Conservation (phyloP, 1,284 basidiomycete species). For the Termitomyces sp. region DNA sequence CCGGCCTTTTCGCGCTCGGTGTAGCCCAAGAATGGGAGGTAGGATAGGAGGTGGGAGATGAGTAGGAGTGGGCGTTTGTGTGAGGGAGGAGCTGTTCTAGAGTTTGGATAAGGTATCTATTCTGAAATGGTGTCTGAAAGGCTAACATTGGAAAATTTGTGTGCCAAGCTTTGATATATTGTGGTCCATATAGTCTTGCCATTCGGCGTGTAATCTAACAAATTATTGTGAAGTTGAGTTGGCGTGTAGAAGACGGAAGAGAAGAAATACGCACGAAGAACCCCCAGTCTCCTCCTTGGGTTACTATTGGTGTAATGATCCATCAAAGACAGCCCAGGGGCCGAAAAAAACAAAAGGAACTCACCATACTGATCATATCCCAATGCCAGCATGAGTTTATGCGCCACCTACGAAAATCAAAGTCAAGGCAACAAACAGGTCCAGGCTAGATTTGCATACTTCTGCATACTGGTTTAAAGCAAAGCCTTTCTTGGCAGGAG, state of each 20-base stretch:
- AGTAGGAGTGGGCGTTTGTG: conserved; percentile 23
- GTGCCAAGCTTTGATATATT: conserved; percentile 37
- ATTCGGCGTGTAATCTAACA: conserved; percentile 36
- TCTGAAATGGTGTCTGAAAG: not conserved
- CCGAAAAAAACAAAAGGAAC: conserved; percentile 5
- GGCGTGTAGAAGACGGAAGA: not conserved
- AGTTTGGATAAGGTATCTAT: not conserved
- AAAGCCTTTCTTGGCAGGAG: conserved; percentile 27
- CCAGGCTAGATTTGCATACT: conserved; percentile 16
- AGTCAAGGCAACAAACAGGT: not conserved
- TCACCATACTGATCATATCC: conserved; percentile 51
- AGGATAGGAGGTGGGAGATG: conserved; percentile 20
- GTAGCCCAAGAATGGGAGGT: conserved; percentile 8
- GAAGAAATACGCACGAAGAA: conserved; percentile 22
- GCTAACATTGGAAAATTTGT: conserved; percentile 34
- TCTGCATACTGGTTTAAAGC: conserved; percentile 30
- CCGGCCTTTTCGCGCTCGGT: conserved; percentile 33
- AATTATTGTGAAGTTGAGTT: not conserved
- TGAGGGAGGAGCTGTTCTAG: conserved; percentile 17
- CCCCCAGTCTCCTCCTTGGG: conserved; percentile 27
- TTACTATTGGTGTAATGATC: conserved; percentile 32
- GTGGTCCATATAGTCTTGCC: conserved; percentile 15
- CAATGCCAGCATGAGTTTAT: conserved; percentile 49
- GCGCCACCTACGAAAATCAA: conserved; percentile 27
- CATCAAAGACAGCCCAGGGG: not conserved